These are phyloP conservation scores for Ramularia endophylla DNA, from an alignment of 2,329 filamentous ascomycete genomes.

Conservation along the genomic window DNA sequence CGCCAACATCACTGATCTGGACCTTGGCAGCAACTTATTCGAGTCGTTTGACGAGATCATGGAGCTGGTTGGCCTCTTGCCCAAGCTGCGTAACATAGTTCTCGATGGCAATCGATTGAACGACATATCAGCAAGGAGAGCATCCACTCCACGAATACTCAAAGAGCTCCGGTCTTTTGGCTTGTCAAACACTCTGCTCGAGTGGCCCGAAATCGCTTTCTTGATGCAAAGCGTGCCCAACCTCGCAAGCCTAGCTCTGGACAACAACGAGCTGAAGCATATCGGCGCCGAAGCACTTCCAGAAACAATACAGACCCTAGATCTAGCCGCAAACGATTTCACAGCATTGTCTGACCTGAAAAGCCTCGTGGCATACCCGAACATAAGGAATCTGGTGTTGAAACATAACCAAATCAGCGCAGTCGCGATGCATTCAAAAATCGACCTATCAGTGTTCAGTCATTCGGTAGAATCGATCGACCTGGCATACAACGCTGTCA, in stretches of 20 bases:
- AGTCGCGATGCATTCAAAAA: slow-evolving; percentile 18
- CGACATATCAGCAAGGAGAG: neutral
- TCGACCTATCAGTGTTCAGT: slow-evolving; percentile 23
- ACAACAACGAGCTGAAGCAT: slow-evolving; percentile 35
- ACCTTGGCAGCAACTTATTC: slow-evolving; percentile 80
- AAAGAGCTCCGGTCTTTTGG: slow-evolving; percentile 29
- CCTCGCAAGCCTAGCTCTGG: slow-evolving; percentile 46
- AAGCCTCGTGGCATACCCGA: slow-evolving; percentile 54
- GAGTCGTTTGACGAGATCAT: slow-evolving; percentile 60
- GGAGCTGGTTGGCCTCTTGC: slow-evolving; percentile 64
- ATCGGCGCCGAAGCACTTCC: slow-evolving; percentile 36
- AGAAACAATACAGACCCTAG: slow-evolving; percentile 54
- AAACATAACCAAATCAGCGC: slow-evolving; percentile 67
- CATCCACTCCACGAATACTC: slow-evolving; percentile 1
- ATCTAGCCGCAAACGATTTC: slow-evolving; percentile 69
- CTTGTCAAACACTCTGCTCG: slow-evolving; percentile 44
- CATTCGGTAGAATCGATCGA: slow-evolving; percentile 37
- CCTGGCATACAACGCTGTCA: slow-evolving; percentile 41
- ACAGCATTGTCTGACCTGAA: slow-evolving; percentile 52
- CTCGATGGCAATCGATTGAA: slow-evolving; percentile 61
- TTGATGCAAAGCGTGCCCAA: slow-evolving; percentile 48
- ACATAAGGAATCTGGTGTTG: slow-evolving; percentile 50
- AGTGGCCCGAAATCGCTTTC: slow-evolving; percentile 35
- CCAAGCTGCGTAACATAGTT: slow-evolving; percentile 46
- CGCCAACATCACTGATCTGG: slow-evolving; percentile 63